Conservation (phyloP, 352 stramenopile species). For the Phytopythium aichiense region DNA sequence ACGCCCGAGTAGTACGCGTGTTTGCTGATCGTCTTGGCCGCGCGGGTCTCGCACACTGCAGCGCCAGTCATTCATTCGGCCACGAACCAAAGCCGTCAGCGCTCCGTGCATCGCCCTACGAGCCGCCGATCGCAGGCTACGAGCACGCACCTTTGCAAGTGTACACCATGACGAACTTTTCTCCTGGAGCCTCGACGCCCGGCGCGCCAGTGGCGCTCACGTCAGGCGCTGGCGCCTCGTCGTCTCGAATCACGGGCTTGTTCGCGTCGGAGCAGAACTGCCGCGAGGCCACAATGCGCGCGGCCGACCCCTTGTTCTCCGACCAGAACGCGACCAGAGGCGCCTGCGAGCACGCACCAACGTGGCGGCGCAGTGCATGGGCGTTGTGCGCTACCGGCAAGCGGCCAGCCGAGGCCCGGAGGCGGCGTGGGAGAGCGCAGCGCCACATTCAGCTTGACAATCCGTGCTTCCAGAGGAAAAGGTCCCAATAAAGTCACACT, state of each 20-base stretch:
- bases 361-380: neutral
- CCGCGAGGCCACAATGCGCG: neutral
- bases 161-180: slow-evolving; percentile 98
- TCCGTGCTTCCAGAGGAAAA: no score
- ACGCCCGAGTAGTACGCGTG: slow-evolving; percentile 97
- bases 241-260: neutral
- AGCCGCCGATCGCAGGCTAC: no score
- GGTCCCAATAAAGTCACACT: no score
- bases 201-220: slow-evolving; percentile 26
- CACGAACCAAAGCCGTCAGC: slow-evolving; percentile 1
- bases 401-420: neutral
- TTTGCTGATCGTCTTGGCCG: slow-evolving; percentile 97
- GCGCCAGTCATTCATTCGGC: neutral
- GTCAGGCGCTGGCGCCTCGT: neutral
- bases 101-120: neutral
- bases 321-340: neutral
- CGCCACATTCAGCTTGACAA: neutral
- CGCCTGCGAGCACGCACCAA: neutral
- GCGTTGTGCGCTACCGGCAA: neutral
- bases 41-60: slow-evolving; percentile 95
- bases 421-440: neutral
- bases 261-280: neutral
- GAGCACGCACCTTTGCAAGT: slow-evolving; percentile 84
- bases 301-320: neutral
- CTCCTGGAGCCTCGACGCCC: slow-evolving; percentile 73